These are phyloP conservation scores for Lactarius akahatsu DNA, from an alignment of 768 basidiomycete species.

Conservation along the genomic window DNA sequence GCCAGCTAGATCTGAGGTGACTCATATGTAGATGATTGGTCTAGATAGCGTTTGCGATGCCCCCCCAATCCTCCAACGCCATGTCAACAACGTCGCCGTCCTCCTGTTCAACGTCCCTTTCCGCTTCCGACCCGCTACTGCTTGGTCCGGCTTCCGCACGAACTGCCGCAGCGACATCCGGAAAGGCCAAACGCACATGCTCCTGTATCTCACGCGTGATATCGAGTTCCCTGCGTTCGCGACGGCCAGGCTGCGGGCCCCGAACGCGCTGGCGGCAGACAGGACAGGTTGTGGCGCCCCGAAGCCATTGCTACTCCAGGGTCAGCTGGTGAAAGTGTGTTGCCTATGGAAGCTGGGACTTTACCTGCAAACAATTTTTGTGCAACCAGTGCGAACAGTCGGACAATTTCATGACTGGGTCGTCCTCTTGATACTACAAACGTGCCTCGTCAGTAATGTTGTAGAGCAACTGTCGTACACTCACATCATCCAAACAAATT, in stretches of 20 bases:
- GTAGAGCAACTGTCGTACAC: constrained; percentile 34
- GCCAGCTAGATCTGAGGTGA: constrained; percentile 2
- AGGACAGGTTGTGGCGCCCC: constrained; percentile 72
- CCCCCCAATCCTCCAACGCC: constrained; percentile 17
- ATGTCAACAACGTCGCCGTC: constrained; percentile 19
- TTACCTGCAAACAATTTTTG: constrained; percentile 70
- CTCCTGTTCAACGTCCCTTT: constrained; percentile 11
- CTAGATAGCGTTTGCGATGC: constrained; percentile 14
- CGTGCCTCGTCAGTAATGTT: constrained; percentile 15
- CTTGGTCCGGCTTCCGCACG: constrained; percentile 6
- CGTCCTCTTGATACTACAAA: constrained; percentile 59
- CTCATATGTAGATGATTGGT: constrained; percentile 10
- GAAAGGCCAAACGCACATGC: constrained; percentile 16
- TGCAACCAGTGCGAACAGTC: constrained; percentile 83
- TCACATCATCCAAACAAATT: constrained; percentile 81
- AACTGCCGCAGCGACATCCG: neutral
- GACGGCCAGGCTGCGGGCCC: constrained; percentile 28
- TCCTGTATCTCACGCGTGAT: constrained; percentile 18
- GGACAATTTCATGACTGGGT: constrained; percentile 61
- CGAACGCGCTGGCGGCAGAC: constrained; percentile 70
- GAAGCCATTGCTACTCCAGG: constrained; percentile 70
- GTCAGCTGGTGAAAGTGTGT: constrained; percentile 16
- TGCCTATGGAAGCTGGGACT: constrained; percentile 28
- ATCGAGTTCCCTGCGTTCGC: constrained; percentile 8
- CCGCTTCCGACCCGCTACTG: constrained; percentile 11